Conservation (phyloP, 495 filamentous ascomycete genomes). For the Talaromyces proteolyticus region DNA sequence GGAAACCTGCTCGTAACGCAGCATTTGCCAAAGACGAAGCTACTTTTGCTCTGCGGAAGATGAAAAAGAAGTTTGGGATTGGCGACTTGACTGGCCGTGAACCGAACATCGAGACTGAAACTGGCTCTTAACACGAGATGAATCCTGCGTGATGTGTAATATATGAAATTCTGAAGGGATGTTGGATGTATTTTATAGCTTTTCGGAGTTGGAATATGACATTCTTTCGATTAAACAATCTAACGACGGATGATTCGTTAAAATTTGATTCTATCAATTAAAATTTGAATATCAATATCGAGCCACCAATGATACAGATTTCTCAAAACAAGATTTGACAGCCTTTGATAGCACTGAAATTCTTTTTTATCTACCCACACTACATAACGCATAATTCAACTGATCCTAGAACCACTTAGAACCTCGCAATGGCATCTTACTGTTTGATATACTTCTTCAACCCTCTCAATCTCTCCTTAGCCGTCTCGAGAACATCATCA, state of each 20-base stretch:
- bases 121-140: too few species aligned
- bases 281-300: too few species aligned
- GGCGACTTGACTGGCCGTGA: conserved; percentile 43
- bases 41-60: conserved; percentile 38
- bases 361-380: too few species aligned
- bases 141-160: conserved; percentile 2
- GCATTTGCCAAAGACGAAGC: conserved; percentile 47
- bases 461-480: conserved; percentile 81
- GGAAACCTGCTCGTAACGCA: conserved; percentile 48
- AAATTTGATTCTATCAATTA: too few species aligned
- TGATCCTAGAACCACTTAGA: not conserved
- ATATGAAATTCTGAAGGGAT: not conserved
- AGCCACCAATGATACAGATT: too few species aligned
- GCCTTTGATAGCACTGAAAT: too few species aligned
- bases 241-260: too few species aligned
- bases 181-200: not conserved
- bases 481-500: conserved; percentile 80
- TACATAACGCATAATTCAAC: too few species aligned
- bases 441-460: conserved; percentile 71
- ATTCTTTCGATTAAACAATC: too few species aligned
- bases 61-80: conserved; percentile 39
- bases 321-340: too few species aligned
- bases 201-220: too few species aligned
- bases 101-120: conserved; percentile 50
- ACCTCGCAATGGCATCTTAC: conserved; percentile 6